Base-by-base conservation (phyloP, 371 early-diverging fungal genomes). In the Haplosporangium sp. region DNA sequence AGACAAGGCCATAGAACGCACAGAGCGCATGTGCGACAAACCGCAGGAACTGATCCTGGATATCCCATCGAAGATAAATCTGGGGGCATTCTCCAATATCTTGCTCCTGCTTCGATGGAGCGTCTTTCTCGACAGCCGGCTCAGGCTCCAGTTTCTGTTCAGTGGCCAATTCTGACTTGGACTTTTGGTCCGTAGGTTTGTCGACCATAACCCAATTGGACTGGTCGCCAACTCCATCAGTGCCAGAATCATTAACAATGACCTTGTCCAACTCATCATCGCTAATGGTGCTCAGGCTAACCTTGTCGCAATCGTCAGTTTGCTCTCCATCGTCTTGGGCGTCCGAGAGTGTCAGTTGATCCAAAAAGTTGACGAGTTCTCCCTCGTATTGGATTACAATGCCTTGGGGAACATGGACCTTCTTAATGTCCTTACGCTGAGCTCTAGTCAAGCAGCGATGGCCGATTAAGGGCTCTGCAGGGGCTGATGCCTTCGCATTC, bases 401-500 rank as follows among this genome's bases (percentile, higher is more conserved):
- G 0, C 82, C 80, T 46, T 80, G 50, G 37, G 82, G 82, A 38
- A 80, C 80, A 71, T 82, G 82, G 10, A 67, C 80, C 58, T 74
- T 82, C 55, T 79, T 82, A 56, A 82, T 71, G 45, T 80, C 73
- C 61, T 82, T 82, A 3, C 82, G 80, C 38, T 74, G 74, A 6
- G 79, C 82, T 55, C 80, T 60, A 14, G 77, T 69, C 56, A 81
- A 41, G 48, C 66, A 48, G 41, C 56, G 82, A 51, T 81, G 73
- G 1, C 77, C 70, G 12, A 65, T 69, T 48, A 58, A 36, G 3
- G 74, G 74, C 1, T 10, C 43, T 9, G 62, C 37, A 6, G 60
- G n/a, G 2, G 53, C 2, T 6, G 55, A 12, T 5, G 55, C 11
- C 11, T 41, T 51, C 9, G 16, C 47, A 1, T 62, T 59, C 0